Conservation (phyloP, 2,329 filamentous ascomycete species). For the Fusarium pseudograminearum region DNA sequence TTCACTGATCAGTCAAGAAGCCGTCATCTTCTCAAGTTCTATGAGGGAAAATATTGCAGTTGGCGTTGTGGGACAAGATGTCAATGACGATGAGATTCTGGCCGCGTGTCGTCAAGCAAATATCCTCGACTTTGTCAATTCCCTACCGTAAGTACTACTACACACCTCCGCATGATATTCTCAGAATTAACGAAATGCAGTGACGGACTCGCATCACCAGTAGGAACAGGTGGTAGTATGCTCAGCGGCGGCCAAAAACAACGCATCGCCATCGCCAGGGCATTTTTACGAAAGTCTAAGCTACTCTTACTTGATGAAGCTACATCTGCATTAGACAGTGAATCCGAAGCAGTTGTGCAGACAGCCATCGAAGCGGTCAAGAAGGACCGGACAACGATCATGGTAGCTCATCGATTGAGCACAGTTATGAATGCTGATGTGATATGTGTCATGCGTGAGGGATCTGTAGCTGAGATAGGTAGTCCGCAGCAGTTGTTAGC, state of each 20-base stretch:
- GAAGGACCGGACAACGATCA: slow-evolving; percentile 73
- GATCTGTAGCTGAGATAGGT: slow-evolving; percentile 56
- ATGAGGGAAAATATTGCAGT: slow-evolving; percentile 75
- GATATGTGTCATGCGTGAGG: slow-evolving; percentile 59
- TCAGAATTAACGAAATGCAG: background rate
- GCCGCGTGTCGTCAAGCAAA: slow-evolving; percentile 70
- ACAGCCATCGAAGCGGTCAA: slow-evolving; percentile 73
- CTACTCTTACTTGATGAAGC: slow-evolving; percentile 78
- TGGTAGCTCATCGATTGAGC: slow-evolving; percentile 69
- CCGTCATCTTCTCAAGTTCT: slow-evolving; percentile 76
- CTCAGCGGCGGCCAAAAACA: slow-evolving; percentile 76
- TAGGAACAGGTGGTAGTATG: slow-evolving; percentile 65
- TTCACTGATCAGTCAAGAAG: slow-evolving; percentile 79
- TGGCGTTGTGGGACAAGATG: slow-evolving; percentile 65
- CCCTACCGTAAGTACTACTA: slow-evolving; percentile 66
- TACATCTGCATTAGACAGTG: slow-evolving; percentile 72
- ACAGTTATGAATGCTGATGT: slow-evolving; percentile 57
- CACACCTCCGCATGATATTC: background rate
- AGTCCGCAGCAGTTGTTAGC: slow-evolving; percentile 47
- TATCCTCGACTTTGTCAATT: slow-evolving; percentile 77
- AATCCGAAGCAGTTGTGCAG: slow-evolving; percentile 71
- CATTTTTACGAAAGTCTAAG: slow-evolving; percentile 71
- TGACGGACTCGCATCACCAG: background rate
- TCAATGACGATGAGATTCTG: slow-evolving; percentile 64
- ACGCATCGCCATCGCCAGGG: slow-evolving; percentile 75